phyloP scores from a whole-genome alignment of 176 grass and related monocot genomes.

The Typha latifolia region DNA sequence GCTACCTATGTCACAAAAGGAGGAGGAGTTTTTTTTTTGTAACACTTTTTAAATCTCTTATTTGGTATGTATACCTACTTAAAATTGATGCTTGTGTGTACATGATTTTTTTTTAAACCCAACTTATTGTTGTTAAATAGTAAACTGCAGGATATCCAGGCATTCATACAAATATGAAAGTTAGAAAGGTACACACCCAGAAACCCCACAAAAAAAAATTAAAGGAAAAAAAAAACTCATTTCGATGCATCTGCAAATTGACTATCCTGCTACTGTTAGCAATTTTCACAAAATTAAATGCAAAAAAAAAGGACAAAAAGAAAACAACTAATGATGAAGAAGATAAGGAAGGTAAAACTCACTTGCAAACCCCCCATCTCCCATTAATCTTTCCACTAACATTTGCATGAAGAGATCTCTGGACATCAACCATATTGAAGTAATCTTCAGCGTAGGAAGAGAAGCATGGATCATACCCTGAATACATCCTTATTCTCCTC shows the following conservation, averaged over 20 bases:
- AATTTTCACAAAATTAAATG: background rate
- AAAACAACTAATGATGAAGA: background rate
- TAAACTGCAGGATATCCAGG: no score
- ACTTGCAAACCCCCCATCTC: slow-evolving; percentile 65
- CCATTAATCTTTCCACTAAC: slow-evolving; percentile 21
- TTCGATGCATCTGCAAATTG: no score
- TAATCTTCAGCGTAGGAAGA: slow-evolving; percentile 58
- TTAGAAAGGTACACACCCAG: no score
- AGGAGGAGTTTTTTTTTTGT: no score
- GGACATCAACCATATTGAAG: slow-evolving; percentile 65
- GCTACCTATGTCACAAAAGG: no score
- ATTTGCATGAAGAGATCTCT: slow-evolving; percentile 57
- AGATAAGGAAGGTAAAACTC: slow-evolving; percentile 1
- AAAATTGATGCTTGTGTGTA: no score
- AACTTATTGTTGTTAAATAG: no score
- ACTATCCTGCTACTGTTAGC: no score
- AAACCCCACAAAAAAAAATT: no score
- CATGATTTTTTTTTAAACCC: background rate
- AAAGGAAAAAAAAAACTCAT: background rate
- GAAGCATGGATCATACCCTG: slow-evolving; percentile 73
- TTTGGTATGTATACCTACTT: no score
- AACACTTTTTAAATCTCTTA: no score
- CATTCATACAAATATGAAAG: no score
- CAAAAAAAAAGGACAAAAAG: slow-evolving; percentile 13
- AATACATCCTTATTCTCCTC: slow-evolving; percentile 30